Percentiles rank a stretch among this genome's conserved stretches.
Conservation (phyloP, 106 monocot species). For the Dendrobium officinale region DNA sequence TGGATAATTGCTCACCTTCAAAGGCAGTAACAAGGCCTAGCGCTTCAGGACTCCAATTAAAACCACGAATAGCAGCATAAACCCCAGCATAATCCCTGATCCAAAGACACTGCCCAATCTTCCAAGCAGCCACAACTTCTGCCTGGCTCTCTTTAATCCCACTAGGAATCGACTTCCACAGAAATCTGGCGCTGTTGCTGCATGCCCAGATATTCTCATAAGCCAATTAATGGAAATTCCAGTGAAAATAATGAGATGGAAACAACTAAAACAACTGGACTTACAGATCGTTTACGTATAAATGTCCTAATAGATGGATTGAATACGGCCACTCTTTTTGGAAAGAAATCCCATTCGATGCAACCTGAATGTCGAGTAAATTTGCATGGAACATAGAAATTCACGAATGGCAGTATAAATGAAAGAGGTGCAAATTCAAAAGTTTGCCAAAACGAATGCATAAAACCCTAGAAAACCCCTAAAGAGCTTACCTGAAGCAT, state of each 20-base stretch:
- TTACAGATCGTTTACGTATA: conserved; percentile 82
- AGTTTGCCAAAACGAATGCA: background rate
- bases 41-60: conserved; percentile 73
- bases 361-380: conserved; percentile 34
- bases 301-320: conserved; percentile 81
- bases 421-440: background rate
- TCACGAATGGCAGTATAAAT: background rate
- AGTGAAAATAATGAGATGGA: background rate
- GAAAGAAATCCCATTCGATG: conserved; percentile 45
- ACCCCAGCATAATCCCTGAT: conserved; percentile 70
- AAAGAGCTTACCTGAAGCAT: conserved; percentile 56
- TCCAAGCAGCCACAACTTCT: conserved; percentile 79
- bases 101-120: conserved; percentile 93
- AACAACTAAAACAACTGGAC: background rate
- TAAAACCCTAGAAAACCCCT: conserved; percentile 11
- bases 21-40: conserved; percentile 48
- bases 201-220: background rate
- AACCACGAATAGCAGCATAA: conserved; percentile 47
- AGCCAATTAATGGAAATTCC: background rate
- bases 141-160: conserved; percentile 53
- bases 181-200: conserved; percentile 87
- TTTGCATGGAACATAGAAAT: background rate
- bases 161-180: conserved; percentile 83
- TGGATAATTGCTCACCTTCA: conserved; percentile 28
- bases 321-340: conserved; percentile 85